phyloP scores from a whole-genome alignment of 2,329 filamentous ascomycete species.

The Geosmithia flava region DNA sequence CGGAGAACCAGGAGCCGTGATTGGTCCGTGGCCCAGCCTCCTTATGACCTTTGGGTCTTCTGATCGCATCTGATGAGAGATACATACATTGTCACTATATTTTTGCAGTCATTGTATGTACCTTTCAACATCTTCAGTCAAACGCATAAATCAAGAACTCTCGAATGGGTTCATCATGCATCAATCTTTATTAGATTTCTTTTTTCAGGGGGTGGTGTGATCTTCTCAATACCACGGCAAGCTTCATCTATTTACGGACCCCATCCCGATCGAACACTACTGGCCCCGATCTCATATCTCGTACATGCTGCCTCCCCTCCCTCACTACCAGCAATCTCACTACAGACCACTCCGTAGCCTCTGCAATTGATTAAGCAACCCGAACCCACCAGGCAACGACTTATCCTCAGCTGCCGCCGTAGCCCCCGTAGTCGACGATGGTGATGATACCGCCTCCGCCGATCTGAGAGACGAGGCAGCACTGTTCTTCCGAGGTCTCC shows the following conservation, averaged over 20 bases:
- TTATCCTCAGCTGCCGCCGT: slow-evolving; percentile 21
- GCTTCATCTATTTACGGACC: too few species aligned
- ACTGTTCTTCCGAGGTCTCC: slow-evolving; percentile 22
- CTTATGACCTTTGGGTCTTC: too few species aligned
- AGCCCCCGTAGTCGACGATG: slow-evolving; percentile 5
- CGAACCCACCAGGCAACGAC: slow-evolving; percentile 37
- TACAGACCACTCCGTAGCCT: slow-evolving; percentile 43
- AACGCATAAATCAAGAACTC: too few species aligned
- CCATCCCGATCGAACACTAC: too few species aligned
- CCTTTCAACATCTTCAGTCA: too few species aligned
- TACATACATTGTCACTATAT: too few species aligned
- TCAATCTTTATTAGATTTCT: too few species aligned
- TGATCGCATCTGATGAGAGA: too few species aligned
- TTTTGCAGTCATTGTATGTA: too few species aligned
- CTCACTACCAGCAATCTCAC: slow-evolving; percentile 2
- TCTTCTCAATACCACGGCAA: too few species aligned
- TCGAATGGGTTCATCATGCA: too few species aligned
- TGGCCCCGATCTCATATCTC: not conserved
- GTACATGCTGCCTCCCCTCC: not conserved
- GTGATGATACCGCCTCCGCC: slow-evolving; percentile 10
- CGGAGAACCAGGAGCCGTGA: not conserved
- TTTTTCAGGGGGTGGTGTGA: too few species aligned
- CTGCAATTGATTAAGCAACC: slow-evolving; percentile 50
- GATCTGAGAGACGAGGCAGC: slow-evolving; percentile 2
- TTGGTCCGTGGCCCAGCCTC: not conserved